Conservation (phyloP, 805 yeast species). For the Barnettozyma salicaria region DNA sequence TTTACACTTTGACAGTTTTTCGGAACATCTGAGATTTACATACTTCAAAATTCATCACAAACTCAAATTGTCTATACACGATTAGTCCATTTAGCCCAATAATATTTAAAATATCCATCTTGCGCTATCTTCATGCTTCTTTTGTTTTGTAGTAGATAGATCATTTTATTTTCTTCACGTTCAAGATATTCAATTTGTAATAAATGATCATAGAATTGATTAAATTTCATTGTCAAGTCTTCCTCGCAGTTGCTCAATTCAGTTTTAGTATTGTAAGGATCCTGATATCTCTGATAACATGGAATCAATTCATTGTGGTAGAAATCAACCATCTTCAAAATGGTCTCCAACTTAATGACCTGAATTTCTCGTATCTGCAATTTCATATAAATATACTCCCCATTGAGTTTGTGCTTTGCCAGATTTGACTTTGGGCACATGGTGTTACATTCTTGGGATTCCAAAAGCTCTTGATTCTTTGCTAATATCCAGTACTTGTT, state of each 20-base stretch:
- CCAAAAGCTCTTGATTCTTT: neutral
- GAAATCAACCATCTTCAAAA: conserved; percentile 5
- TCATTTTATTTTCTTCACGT: conserved; percentile 7
- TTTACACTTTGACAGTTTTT: no score
- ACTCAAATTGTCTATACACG: neutral
- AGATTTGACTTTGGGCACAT: neutral
- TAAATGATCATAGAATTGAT: conserved; percentile 5
- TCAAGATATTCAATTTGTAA: conserved; percentile 12
- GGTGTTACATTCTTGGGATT: neutral
- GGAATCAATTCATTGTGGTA: conserved; percentile 9
- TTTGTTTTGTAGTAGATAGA: neutral
- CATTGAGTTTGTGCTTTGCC: conserved; percentile 7
- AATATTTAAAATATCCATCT: conserved; percentile 6
- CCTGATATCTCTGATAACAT: conserved; percentile 3
- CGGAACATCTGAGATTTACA: neutral
- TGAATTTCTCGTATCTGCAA: conserved; percentile 9
- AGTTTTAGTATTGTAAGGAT: conserved; percentile 13
- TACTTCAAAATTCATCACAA: neutral
- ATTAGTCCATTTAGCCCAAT: conserved; percentile 2
- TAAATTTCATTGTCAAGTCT: conserved; percentile 1
- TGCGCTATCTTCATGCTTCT: conserved; percentile 1
- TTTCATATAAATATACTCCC: conserved; percentile 13
- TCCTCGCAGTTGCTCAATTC: conserved; percentile 3
- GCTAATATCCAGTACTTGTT: conserved; percentile 3
- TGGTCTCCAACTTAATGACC: conserved; percentile 5